These are phyloP conservation scores for Pseudevernia furfuracea DNA, from an alignment of 495 filamentous ascomycete species.

Conservation along the genomic window DNA sequence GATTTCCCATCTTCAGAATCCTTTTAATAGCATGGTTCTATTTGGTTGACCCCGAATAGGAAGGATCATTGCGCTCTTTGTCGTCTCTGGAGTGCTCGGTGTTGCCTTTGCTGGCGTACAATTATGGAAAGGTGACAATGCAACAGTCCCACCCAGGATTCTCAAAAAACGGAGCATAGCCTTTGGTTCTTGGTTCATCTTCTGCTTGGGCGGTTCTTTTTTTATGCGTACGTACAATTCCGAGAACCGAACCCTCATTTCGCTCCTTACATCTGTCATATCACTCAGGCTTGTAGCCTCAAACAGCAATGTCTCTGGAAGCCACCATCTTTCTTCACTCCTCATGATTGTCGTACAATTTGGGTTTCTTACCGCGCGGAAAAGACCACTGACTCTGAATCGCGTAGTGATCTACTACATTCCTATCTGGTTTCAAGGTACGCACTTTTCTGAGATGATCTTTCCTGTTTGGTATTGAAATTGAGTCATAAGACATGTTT, in stretches of 20 bases:
- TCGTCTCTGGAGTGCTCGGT: constrained; percentile 61
- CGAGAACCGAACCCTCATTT: not conserved
- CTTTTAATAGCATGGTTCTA: too few species aligned
- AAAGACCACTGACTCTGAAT: not conserved
- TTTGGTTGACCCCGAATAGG: constrained; percentile 17
- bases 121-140: constrained; percentile 57
- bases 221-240: constrained; percentile 47
- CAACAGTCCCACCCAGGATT: constrained; percentile 68
- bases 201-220: constrained; percentile 55
- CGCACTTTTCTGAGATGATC: too few species aligned
- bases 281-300: not conserved
- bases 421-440: constrained; percentile 89
- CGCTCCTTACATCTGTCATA: not conserved
- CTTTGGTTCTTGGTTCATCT: constrained; percentile 44
- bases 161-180: constrained; percentile 65
- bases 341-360: not conserved
- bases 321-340: not conserved
- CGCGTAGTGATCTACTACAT: constrained; percentile 42
- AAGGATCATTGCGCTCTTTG: constrained; percentile 63
- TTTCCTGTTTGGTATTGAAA: too few species aligned
- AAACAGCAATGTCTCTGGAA: too few species aligned
- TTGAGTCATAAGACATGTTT: too few species aligned
- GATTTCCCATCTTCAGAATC: not conserved
- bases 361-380: not conserved
- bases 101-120: constrained; percentile 57